phyloP scores from a whole-genome alignment of 2,329 filamentous ascomycete species.

The Phialophora tarda region DNA sequence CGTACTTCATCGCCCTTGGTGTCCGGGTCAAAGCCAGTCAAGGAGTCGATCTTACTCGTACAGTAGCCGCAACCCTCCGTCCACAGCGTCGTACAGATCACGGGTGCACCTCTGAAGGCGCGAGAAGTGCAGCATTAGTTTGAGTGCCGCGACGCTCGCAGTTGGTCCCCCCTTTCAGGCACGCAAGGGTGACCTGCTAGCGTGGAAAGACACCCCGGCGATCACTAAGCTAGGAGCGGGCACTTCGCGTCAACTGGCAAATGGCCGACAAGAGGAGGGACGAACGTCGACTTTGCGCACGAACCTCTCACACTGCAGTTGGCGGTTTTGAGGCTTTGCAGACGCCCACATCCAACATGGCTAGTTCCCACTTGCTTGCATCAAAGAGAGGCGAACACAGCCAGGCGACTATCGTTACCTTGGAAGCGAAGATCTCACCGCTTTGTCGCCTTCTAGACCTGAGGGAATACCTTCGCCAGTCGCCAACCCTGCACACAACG shows the following conservation, averaged over 20 bases:
- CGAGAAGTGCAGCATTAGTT: slow-evolving; percentile 2
- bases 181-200: background rate
- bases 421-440: slow-evolving; percentile 17
- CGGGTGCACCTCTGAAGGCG: background rate
- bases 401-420: slow-evolving; percentile 2
- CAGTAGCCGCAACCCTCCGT: background rate
- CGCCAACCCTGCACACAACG: slow-evolving; percentile 13
- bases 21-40: background rate
- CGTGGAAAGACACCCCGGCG: background rate
- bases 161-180: slow-evolving; percentile 11
- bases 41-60: background rate
- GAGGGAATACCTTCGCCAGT: background rate
- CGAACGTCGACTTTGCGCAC: background rate
- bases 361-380: background rate
- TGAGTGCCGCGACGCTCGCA: background rate
- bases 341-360: background rate
- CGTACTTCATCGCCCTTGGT: background rate
- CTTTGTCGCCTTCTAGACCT: slow-evolving; percentile 11
- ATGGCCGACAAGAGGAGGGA: background rate
- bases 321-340: slow-evolving; percentile 1
- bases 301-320: background rate
- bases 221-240: slow-evolving; percentile 8
- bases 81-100: background rate
- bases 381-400: slow-evolving; percentile 1
- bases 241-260: background rate